These are phyloP conservation scores for Fusarium sp. DNA, from an alignment of 2,329 filamentous ascomycete species.

Conservation along the genomic window DNA sequence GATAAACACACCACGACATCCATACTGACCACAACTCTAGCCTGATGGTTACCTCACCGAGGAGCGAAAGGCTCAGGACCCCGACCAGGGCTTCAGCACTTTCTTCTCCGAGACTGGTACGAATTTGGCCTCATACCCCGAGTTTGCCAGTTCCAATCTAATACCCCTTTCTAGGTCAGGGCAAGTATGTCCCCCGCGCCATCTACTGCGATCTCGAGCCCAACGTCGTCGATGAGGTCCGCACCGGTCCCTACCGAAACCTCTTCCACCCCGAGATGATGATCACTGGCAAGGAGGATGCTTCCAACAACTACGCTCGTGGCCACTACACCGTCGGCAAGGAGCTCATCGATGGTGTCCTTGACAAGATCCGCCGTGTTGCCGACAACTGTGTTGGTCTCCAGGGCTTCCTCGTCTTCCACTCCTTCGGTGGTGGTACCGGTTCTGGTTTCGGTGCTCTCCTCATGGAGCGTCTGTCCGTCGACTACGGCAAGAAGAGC, in stretches of 20 bases:
- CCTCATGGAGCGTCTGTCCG: slow-evolving; percentile 97
- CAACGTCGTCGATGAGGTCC: slow-evolving; percentile 99
- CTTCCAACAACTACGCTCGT: slow-evolving; percentile 99
- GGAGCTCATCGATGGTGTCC: slow-evolving; percentile 97
- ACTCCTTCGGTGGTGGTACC: slow-evolving; percentile 99
- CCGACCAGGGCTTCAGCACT: slow-evolving; percentile 98
- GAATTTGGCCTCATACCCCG: slow-evolving; percentile 15
- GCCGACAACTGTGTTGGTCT: slow-evolving; percentile 98
- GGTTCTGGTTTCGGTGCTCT: slow-evolving; percentile 98
- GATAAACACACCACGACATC: slow-evolving; percentile 23
- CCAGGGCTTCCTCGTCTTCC: slow-evolving; percentile 99
- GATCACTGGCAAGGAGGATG: slow-evolving; percentile 99
- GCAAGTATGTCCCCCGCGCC: slow-evolving; percentile 98
- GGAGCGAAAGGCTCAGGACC: slow-evolving; percentile 92
- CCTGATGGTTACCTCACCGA: slow-evolving; percentile 99
- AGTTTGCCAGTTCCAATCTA: slow-evolving; percentile 27
- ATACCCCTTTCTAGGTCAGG: slow-evolving; percentile 74
- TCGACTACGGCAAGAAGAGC: slow-evolving; percentile 99
- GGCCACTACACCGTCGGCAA: slow-evolving; percentile 99
- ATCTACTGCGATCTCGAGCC: slow-evolving; percentile 99
- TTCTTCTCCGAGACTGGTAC: slow-evolving; percentile 99
- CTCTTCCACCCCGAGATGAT: slow-evolving; percentile 99
- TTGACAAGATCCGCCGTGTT: slow-evolving; percentile 97
- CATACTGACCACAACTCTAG: slow-evolving; percentile 60
- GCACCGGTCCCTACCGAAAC: slow-evolving; percentile 94